Evolutionary conservation across 257 asterid species (phyloP).

Genomic region (Mentha longifolia): DNA sequence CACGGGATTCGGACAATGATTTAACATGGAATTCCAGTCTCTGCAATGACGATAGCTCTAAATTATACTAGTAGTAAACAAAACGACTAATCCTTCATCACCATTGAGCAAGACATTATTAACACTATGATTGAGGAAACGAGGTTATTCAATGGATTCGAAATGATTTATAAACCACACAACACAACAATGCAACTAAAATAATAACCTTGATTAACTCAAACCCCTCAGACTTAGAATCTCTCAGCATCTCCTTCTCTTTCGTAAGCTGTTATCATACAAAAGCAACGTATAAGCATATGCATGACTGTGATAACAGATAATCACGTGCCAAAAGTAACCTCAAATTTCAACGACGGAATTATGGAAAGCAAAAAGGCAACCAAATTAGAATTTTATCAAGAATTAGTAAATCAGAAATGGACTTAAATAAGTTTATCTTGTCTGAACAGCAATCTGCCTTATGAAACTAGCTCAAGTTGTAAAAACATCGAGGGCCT

Average conservation of each 20-base stretch:
- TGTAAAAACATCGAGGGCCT: not conserved
- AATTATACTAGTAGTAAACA: slow-evolving; percentile 9
- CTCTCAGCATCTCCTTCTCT: slow-evolving; percentile 72
- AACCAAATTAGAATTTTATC: not conserved
- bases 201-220: slow-evolving; percentile 70
- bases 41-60: slow-evolving; percentile 48
- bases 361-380: slow-evolving; percentile 7
- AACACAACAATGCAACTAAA: slow-evolving; percentile 12
- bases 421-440: not conserved
- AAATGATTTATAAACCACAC: slow-evolving; percentile 19
- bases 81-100: not conserved
- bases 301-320: slow-evolving; percentile 15
- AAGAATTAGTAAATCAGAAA: not conserved
- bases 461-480: not conserved
- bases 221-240: slow-evolving; percentile 71
- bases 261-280: slow-evolving; percentile 60
- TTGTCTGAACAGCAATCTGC: not conserved
- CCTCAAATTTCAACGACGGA: not conserved
- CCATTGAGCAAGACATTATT: not conserved
- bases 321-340: not conserved
- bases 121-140: slow-evolving; percentile 5
- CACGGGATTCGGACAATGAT: slow-evolving; percentile 60
- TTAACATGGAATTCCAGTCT: slow-evolving; percentile 69
- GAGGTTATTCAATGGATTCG: not conserved
- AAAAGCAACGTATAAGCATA: slow-evolving; percentile 19